phyloP scores from a whole-genome alignment of 208 protist genomes.

The Crithidia brevicula region DNA sequence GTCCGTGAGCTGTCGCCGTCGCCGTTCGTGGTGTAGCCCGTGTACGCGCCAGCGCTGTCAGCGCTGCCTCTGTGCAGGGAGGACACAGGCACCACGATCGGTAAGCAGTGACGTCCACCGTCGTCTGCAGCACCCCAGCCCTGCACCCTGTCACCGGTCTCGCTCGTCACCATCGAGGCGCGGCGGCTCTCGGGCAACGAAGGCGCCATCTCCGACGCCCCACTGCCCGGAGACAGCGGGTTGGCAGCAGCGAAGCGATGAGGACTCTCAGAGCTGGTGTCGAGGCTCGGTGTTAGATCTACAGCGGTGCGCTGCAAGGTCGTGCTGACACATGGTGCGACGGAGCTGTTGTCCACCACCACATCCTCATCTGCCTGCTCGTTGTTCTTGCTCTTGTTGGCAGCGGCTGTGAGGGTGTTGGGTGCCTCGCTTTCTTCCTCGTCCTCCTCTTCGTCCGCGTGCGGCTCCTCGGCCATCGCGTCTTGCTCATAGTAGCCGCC shows the following conservation, averaged over 20 bases:
- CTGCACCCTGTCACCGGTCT: neutral
- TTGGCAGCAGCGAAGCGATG: neutral
- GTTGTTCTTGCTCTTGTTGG: too few species aligned
- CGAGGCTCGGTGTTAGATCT: neutral
- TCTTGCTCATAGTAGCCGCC: constrained; percentile 38
- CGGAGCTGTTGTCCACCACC: constrained; percentile 1
- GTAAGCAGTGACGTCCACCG: neutral
- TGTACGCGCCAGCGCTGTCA: neutral
- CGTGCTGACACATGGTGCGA: neutral
- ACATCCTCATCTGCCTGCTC: too few species aligned
- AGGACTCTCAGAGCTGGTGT: neutral
- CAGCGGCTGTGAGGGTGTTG: too few species aligned
- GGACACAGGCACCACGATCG: neutral
- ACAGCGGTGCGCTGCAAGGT: neutral
- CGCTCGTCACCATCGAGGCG: neutral
- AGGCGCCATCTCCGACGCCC: neutral
- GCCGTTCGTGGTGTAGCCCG: neutral
- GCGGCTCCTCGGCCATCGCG: constrained; percentile 19
- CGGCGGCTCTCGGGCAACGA: neutral
- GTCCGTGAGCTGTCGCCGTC: neutral
- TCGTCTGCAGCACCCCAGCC: neutral
- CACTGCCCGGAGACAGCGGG: constrained; percentile 8
- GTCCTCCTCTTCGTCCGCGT: neutral
- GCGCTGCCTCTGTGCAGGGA: neutral
- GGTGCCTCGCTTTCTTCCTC: neutral